Evolutionary conservation across 805 yeast species (phyloP), one percentile per base, ranked within the genome.

Genomic region (Metschnikowia chrysomelidarum): DNA sequence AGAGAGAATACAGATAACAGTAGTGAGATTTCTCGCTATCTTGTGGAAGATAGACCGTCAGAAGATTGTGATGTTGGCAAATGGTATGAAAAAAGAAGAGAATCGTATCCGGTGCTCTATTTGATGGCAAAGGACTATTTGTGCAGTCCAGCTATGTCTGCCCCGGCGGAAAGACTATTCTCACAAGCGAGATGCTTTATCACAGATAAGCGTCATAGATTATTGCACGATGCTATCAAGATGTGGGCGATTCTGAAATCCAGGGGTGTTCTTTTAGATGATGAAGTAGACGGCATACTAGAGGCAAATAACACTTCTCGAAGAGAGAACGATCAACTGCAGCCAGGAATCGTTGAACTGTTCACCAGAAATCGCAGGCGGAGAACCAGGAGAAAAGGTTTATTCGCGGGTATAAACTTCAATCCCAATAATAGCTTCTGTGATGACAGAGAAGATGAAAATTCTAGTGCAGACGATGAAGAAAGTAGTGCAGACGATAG

Each of bases 111-210:
- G 21, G 21, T 27, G 8, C 7, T 26, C 17, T 27, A 7, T 17
- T 5, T 16, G 30, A 27, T 27, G 30, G 30, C 30, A 5, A 27
- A 17, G 21, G 30, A 27, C 30, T 27, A 16, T 27, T 27, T 27
- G 30, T 27, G 30, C 21, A 27, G 21, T 15, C 30, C 30, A 17
- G 30, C 30, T 5, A 27, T 27, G 30, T 15, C 30, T 17, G 21
- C 20, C 14, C 30, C 30, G 6, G 21, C 30, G n/a, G 30, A 27
- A 14, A 8, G 14, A 6, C 30, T 15, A 15, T 27, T 27, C 18
- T 27, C 30, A 9, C 30, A 8, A 24, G 8, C 5, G 24, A 15
- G 10, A 14, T n/a, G 27, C 27, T 11, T 7, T 4, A 21, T 17
- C 9, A 14, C 16, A 9, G 21, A 22, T 10, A 20, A 30, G 8